Percentiles rank a stretch among this genome's conserved stretches.
phyloP scores from a whole-genome alignment of 352 stramenopile species.

The Saprolegnia diclina region DNA sequence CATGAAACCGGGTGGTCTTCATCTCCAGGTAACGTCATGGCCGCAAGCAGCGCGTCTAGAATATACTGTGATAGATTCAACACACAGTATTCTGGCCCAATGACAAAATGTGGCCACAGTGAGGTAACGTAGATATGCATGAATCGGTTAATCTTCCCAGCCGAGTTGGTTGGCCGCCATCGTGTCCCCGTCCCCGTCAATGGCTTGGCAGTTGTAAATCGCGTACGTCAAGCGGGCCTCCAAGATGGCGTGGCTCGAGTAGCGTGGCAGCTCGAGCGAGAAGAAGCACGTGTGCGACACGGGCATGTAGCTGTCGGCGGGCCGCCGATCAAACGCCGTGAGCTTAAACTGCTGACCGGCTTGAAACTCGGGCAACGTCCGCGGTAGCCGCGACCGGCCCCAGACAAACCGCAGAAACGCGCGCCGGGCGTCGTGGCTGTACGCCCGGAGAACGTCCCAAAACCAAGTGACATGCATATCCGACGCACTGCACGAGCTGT shows the following conservation, averaged over 20 bases:
- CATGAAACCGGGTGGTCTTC: too few relatives aligned
- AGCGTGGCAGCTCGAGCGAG: constrained; percentile 91
- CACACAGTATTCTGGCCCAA: too few relatives aligned
- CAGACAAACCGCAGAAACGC: constrained; percentile 90
- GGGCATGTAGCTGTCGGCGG: constrained; percentile 87
- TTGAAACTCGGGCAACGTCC: constrained; percentile 75
- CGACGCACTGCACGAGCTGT: constrained; percentile 64
- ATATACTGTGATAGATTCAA: too few relatives aligned
- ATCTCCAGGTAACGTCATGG: too few relatives aligned
- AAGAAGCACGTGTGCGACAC: constrained; percentile 99
- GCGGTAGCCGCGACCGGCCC: constrained; percentile 84
- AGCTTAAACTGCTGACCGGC: constrained; percentile 89
- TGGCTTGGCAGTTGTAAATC: constrained; percentile 93
- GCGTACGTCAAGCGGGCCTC: constrained; percentile 84
- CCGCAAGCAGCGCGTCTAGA: too few relatives aligned
- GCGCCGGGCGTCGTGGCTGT: constrained; percentile 77
- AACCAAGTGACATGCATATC: constrained; percentile 85
- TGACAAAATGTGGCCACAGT: too few relatives aligned
- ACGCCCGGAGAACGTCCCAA: constrained; percentile 70
- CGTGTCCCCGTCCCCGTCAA: constrained; percentile 82
- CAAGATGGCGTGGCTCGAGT: constrained; percentile 77
- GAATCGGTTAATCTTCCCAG: constrained; percentile 54
- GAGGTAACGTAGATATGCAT: too few relatives aligned
- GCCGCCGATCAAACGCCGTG: constrained; percentile 71
- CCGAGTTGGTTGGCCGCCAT: constrained; percentile 72